Conservation (phyloP, 1,139 yeast genomes). For the Debaryomyces singareniensis region DNA sequence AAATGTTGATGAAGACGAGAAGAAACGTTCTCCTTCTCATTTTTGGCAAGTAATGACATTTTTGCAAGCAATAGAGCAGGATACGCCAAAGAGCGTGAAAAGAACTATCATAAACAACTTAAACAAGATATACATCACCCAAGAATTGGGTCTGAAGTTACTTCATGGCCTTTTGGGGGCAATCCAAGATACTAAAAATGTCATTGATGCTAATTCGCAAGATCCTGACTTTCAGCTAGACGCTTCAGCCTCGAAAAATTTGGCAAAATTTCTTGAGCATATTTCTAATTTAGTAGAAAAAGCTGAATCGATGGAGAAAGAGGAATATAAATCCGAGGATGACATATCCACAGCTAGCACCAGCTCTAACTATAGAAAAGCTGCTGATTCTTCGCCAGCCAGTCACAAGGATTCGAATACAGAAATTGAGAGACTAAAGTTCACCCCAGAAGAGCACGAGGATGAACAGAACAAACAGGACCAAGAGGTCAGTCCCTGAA, state of each 20-base stretch:
- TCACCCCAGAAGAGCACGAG: no score
- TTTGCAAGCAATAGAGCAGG: conserved; percentile 44
- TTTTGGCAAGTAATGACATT: conserved; percentile 53
- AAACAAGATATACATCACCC: conserved; percentile 37
- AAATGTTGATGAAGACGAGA: conserved; percentile 36
- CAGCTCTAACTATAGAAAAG: background rate
- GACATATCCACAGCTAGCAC: conserved; percentile 9
- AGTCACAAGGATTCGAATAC: no score
- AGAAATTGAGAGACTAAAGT: no score
- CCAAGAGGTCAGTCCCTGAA: no score
- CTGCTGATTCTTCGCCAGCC: background rate
- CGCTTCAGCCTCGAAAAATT: conserved; percentile 36
- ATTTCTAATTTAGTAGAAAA: conserved; percentile 22
- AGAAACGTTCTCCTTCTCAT: conserved; percentile 44
- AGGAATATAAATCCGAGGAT: conserved; percentile 6
- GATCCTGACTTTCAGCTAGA: conserved; percentile 35
- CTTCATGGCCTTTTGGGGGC: conserved; percentile 29
- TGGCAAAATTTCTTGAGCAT: conserved; percentile 35
- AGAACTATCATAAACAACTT: conserved; percentile 52
- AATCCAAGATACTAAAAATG: conserved; percentile 25
- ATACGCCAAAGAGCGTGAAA: conserved; percentile 47
- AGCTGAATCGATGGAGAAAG: conserved; percentile 11
- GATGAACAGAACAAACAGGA: no score
- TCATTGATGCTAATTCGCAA: conserved; percentile 18
- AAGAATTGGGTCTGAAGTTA: conserved; percentile 21